These are phyloP conservation scores for Malassezia vespertilionis DNA, from an alignment of 1,284 basidiomycete species.

Conservation along the genomic window DNA sequence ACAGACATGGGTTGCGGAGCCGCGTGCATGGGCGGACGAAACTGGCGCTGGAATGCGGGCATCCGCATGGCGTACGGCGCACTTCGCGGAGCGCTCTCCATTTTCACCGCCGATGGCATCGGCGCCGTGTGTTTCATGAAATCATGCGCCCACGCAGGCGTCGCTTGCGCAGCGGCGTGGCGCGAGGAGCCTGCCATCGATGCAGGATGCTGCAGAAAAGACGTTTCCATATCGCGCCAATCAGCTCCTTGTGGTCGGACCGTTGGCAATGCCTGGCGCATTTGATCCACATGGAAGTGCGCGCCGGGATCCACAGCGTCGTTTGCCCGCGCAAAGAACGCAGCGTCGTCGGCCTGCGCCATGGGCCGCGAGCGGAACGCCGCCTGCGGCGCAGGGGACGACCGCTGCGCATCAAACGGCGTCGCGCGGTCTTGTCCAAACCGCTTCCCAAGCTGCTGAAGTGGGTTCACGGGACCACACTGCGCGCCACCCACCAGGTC, in stretches of 20 bases:
- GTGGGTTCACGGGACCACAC: conserved; percentile 43
- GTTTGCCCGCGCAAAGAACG: conserved; percentile 25
- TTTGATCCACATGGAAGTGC: conserved; percentile 28
- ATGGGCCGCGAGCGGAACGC: conserved; percentile 13
- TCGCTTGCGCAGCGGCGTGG: conserved; percentile 12
- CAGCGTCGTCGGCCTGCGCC: conserved; percentile 15
- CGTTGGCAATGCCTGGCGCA: conserved; percentile 24
- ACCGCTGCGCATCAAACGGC: conserved; percentile 28
- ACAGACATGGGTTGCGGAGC: not conserved
- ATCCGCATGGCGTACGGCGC: conserved; percentile 1
- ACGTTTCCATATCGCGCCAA: no score
- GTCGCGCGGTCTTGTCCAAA: conserved; percentile 38
- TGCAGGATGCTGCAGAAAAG: no score
- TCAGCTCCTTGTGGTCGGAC: conserved; percentile 15
- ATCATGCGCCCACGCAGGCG: conserved; percentile 29
- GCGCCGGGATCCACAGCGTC: conserved; percentile 8
- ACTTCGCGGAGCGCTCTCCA: not conserved
- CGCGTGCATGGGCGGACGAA: not conserved
- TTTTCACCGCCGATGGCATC: conserved; percentile 8
- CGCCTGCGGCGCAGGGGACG: not conserved
- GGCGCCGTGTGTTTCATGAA: conserved; percentile 20
- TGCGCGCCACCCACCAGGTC: conserved; percentile 36
- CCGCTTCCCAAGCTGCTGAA: conserved; percentile 40
- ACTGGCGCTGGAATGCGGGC: not conserved
- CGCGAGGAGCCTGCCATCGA: conserved; percentile 8